Evolutionary conservation across 805 yeast genomes (phyloP).

Genomic region (Myxozyma nipponensis): DNA sequence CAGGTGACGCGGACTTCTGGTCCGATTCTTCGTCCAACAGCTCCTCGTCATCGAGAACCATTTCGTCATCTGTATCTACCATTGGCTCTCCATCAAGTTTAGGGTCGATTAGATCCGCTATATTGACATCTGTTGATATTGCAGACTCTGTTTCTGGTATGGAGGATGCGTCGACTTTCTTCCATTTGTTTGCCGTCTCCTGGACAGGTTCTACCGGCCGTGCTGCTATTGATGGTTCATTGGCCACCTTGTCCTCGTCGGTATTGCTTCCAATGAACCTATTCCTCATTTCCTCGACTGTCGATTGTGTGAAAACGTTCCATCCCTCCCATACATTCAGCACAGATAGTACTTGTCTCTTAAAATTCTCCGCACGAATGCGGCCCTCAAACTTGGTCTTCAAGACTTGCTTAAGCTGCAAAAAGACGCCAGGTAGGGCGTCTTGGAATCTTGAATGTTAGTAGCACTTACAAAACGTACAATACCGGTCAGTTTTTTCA

Average conservation of each 20-base stretch:
- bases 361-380: conserved; percentile 26
- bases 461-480: conserved; percentile 1
- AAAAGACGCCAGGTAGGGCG: conserved; percentile 18
- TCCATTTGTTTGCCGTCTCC: conserved; percentile 9
- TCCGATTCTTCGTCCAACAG: not conserved
- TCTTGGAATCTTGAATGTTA: too few species aligned
- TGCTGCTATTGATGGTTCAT: not conserved
- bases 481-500: conserved; percentile 14
- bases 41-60: not conserved
- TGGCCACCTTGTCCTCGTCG: not conserved
- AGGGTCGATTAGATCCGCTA: conserved; percentile 18
- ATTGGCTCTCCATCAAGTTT: conserved; percentile 27
- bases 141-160: not conserved
- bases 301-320: conserved; percentile 25
- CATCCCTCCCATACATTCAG: conserved; percentile 29
- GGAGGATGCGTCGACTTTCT: conserved; percentile 9
- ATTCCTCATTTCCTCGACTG: conserved; percentile 11
- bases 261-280: conserved; percentile 10
- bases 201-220: not conserved
- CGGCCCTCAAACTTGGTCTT: conserved; percentile 20
- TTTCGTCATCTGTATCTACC: conserved; percentile 21
- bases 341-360: conserved; percentile 20
- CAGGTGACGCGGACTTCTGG: too few species aligned
- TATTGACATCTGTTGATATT: not conserved
- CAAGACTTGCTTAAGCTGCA: conserved; percentile 8